Evolutionary conservation across 495 filamentous ascomycete species (phyloP).

Genomic region (Podospora tetraspora): DNA sequence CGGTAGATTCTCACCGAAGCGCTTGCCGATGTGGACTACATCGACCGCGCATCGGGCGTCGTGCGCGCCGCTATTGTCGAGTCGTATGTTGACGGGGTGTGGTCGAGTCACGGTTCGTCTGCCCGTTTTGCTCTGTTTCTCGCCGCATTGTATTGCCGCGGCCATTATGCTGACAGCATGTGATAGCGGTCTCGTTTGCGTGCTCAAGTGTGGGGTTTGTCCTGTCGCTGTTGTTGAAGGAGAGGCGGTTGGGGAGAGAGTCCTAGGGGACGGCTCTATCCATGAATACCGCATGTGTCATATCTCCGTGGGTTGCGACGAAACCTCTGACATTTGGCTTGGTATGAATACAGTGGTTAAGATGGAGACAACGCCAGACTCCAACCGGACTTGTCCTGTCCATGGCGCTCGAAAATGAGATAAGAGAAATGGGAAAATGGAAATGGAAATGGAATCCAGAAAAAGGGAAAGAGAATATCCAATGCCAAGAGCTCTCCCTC

Average conservation of each 20-base stretch:
- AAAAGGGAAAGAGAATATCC: background rate
- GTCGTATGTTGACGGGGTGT: slow-evolving; percentile 37
- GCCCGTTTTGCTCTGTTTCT: background rate
- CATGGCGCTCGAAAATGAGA: background rate
- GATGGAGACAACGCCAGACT: background rate
- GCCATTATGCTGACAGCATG: background rate
- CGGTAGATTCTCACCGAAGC: slow-evolving; percentile 35
- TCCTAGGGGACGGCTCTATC: background rate
- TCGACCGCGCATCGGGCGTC: slow-evolving; percentile 39
- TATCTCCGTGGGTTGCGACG: too few species aligned
- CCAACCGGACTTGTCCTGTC: background rate
- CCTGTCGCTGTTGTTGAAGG: slow-evolving; percentile 23
- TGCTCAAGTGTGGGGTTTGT: slow-evolving; percentile 19
- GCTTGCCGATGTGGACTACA: slow-evolving; percentile 46
- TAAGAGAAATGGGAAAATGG: background rate
- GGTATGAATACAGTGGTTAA: too few species aligned
- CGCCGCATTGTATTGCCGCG: background rate
- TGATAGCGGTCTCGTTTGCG: slow-evolving; percentile 23
- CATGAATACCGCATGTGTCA: too few species aligned
- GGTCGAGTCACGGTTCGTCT: slow-evolving; percentile 34
- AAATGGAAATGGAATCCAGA: background rate
- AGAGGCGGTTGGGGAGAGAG: slow-evolving; percentile 8
- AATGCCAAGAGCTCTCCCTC: background rate
- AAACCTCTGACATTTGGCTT: too few species aligned
- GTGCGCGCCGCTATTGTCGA: slow-evolving; percentile 28